These are phyloP conservation scores for Begonia fuchsioides DNA, from an alignment of 306 rosid species.

Conservation along the genomic window DNA sequence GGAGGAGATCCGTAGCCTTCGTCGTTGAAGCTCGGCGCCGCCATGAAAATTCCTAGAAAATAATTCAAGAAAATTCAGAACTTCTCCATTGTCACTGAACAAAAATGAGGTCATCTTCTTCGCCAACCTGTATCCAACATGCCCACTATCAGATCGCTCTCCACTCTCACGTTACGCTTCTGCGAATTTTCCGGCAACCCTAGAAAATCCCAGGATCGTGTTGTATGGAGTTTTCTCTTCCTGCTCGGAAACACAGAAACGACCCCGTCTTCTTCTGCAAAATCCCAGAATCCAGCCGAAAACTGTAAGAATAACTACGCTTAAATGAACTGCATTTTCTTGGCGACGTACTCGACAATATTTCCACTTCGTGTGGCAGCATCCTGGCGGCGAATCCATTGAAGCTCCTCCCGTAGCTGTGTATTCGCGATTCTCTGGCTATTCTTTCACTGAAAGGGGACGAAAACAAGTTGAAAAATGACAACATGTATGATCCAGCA, in stretches of 20 bases:
- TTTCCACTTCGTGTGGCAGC: too few species aligned
- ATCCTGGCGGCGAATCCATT: constrained; percentile 22
- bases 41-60: constrained; percentile 17
- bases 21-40: constrained; percentile 19
- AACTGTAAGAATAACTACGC: too few species aligned
- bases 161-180: not conserved
- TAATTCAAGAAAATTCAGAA: too few species aligned
- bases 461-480: too few species aligned
- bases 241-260: constrained; percentile 17
- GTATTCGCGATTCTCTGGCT: too few species aligned
- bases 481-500: too few species aligned
- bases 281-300: not conserved
- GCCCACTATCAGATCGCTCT: constrained; percentile 18
- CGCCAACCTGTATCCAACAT: constrained; percentile 5
- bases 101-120: too few species aligned
- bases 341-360: too few species aligned
- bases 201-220: constrained; percentile 29
- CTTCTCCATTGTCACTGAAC: too few species aligned
- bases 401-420: constrained; percentile 22
- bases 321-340: too few species aligned
- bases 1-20: constrained; percentile 17
- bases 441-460: too few species aligned
- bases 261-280: constrained; percentile 13
- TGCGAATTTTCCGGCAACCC: constrained; percentile 1
- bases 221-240: constrained; percentile 11